Conservation (phyloP, 2,329 filamentous ascomycete species). For the Didymella keratinophila region DNA sequence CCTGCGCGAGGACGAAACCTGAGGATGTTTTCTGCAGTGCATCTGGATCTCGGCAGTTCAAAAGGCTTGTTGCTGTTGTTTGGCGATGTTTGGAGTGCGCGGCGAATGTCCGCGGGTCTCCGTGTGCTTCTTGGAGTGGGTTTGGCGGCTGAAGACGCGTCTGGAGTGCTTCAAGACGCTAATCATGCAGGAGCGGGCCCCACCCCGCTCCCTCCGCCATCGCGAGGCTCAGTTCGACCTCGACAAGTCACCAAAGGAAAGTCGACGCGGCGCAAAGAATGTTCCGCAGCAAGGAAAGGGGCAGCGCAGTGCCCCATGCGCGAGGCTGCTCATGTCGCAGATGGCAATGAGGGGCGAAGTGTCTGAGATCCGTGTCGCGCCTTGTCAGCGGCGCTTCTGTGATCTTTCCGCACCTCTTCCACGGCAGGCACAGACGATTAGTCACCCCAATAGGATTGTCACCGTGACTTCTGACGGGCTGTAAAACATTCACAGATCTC, state of each 20-base stretch:
- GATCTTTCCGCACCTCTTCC: slow-evolving; percentile 14
- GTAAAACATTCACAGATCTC: slow-evolving; percentile 50
- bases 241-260: slow-evolving; percentile 24
- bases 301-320: slow-evolving; percentile 19
- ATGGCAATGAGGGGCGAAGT: slow-evolving; percentile 37
- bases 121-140: slow-evolving; percentile 19
- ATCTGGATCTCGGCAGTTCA: slow-evolving; percentile 10
- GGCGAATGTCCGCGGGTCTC: slow-evolving; percentile 20
- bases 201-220: slow-evolving; percentile 23
- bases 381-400: slow-evolving; percentile 9
- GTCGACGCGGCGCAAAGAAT: slow-evolving; percentile 33
- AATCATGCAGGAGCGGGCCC: slow-evolving; percentile 33
- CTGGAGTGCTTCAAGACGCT: slow-evolving; percentile 21
- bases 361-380: slow-evolving; percentile 42
- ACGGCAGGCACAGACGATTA: slow-evolving; percentile 41
- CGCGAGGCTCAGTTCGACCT: slow-evolving; percentile 25
- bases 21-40: not conserved
- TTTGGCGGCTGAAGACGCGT: slow-evolving; percentile 16
- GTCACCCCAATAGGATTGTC: slow-evolving; percentile 29
- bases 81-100: slow-evolving; percentile 8
- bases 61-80: slow-evolving; percentile 6
- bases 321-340: slow-evolving; percentile 35
- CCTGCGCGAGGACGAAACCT: not conserved
- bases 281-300: slow-evolving; percentile 5
- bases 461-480: slow-evolving; percentile 33